A percentile compares a stretch with the other conserved stretches of the same genome.
Evolutionary conservation across 73 alveolate genomes (phyloP).

Genomic region (Paramecium tetraurelia): DNA sequence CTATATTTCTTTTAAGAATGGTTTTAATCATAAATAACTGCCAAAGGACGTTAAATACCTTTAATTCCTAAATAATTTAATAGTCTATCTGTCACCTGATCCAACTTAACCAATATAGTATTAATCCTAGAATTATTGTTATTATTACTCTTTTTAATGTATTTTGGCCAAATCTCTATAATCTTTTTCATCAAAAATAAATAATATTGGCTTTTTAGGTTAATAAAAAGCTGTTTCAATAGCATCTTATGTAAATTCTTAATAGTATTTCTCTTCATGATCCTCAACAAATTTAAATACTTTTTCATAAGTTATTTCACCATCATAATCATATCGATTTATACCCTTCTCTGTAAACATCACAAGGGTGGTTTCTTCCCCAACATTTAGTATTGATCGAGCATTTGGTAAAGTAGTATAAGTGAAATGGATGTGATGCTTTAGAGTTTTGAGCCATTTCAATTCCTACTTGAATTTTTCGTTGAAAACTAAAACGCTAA

Average conservation of each 20-base stretch:
- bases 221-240: not conserved
- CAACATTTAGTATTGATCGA: not conserved
- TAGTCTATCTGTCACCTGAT: constrained; percentile 9
- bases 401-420: constrained; percentile 32
- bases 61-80: not conserved
- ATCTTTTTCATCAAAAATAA: constrained; percentile 40
- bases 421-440: constrained; percentile 1
- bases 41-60: constrained; percentile 1
- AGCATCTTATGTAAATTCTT: not conserved
- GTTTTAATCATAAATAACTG: constrained; percentile 21
- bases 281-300: constrained; percentile 17
- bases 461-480: not conserved
- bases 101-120: not conserved
- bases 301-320: not conserved
- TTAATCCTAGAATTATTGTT: not conserved
- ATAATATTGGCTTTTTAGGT: not conserved
- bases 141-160: constrained; percentile 1
- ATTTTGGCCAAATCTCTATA: constrained; percentile 14
- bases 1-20: not conserved
- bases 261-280: not conserved
- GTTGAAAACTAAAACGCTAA: not conserved
- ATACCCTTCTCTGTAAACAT: constrained; percentile 37
- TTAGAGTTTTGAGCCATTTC: not conserved
- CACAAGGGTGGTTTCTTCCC: not conserved
- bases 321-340: constrained; percentile 25